Base-by-base conservation (phyloP, 768 basidiomycete genomes). In the Suillus alpinus region DNA sequence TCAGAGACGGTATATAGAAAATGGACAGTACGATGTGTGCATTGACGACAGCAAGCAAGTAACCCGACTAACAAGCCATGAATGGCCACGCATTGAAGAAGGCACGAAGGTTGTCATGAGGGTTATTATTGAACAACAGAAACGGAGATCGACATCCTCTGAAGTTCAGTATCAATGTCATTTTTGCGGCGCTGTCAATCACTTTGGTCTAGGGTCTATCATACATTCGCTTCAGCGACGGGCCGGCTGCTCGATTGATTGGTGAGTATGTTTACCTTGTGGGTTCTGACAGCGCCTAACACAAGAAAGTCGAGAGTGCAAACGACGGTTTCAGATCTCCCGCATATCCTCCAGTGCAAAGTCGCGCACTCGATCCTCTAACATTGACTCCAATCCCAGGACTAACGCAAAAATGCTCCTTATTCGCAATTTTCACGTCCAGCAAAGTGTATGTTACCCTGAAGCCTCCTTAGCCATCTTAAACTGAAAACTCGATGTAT, bases 71-170 rank as follows among this genome's bases (percentile, higher is more conserved):
- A 71, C 69, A 4, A 56, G 52, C 56, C 65, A 72, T 44, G 59
- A 51, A 18, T 70, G 71, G 69, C 66, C 71, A 3, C n/a, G 52
- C 1, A 67, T 70, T 18, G 71, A 68, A 26, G 62, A 67, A 0
- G 71, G 69, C n/a, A 72, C 67, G 1, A 70, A 63, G 18, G 3
- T 70, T 20, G 64, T 72, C 32, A 66, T 70, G 69, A 70, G 70
- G 1, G 64, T 72, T 2, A 16, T 70, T 3, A 59, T 72, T 51
- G 60, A 70, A 16, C 64, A 64, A 29, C 60, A 63, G 20, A 55
- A 3, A 29, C 3, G 26, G 26, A 3, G 26, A 26, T 58, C 69
- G n/a, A n/a, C n/a, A 13, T 53, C 1, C 0, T 65, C 51, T 51
- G 60, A 60, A 14, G 5, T 8, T 16, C 0, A n/a, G 3, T 68